Evolutionary conservation across 2,329 filamentous ascomycete species (phyloP).

Genomic region (Colletotrichum musae): DNA sequence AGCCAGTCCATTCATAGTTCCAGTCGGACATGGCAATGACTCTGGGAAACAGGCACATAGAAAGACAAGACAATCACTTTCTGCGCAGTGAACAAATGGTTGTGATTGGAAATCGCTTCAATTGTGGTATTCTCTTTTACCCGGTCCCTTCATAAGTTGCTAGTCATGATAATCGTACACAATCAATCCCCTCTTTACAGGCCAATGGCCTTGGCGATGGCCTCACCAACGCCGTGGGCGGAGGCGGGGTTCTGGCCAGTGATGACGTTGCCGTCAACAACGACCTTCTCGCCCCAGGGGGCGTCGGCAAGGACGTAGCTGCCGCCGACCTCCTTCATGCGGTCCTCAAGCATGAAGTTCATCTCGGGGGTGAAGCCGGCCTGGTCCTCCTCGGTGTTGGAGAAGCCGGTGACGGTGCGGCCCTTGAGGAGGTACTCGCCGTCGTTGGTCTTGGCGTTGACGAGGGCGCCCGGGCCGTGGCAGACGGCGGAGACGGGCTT

Average conservation of each 20-base stretch:
- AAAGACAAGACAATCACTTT: neutral
- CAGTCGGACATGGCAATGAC: too few species aligned
- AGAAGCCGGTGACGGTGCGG: conserved; percentile 73
- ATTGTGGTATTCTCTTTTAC: conserved; percentile 20
- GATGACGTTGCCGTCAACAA: conserved; percentile 66
- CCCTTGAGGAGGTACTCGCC: conserved; percentile 70
- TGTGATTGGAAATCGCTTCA: neutral
- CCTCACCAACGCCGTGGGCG: conserved; percentile 65
- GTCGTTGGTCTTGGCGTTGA: conserved; percentile 66
- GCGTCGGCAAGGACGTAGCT: conserved; percentile 67
- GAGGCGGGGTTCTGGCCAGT: conserved; percentile 73
- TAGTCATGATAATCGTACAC: conserved; percentile 20
- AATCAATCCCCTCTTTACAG: conserved; percentile 6
- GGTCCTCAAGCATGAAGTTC: conserved; percentile 72
- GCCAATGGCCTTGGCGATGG: conserved; percentile 62
- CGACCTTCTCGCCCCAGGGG: conserved; percentile 64
- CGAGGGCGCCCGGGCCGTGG: conserved; percentile 76
- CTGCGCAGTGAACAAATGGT: neutral
- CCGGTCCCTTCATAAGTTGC: conserved; percentile 6
- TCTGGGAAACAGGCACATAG: too few species aligned
- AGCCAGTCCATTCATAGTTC: too few species aligned
- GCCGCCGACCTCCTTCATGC: conserved; percentile 66
- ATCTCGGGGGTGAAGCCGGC: conserved; percentile 64
- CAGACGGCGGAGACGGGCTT: conserved; percentile 78
- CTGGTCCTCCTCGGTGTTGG: conserved; percentile 70